Evolutionary conservation across 2,329 filamentous ascomycete species (phyloP).

Genomic region (Pseudogymnoascus sp.): DNA sequence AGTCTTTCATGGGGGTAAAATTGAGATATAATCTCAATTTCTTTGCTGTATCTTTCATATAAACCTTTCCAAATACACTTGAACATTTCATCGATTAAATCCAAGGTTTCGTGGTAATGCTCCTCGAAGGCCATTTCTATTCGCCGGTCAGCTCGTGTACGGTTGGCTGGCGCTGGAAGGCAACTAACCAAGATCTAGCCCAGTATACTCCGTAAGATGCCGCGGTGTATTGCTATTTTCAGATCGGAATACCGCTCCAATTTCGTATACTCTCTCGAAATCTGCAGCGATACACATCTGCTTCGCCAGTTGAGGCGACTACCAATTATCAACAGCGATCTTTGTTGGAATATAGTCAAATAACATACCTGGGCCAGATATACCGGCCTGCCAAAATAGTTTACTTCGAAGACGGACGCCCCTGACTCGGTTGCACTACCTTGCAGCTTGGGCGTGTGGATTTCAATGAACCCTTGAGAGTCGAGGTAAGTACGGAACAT

Average conservation of each 20-base stretch:
- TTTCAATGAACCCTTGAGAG: conserved; percentile 74
- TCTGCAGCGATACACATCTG: conserved; percentile 89
- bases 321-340: not conserved
- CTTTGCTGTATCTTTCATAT: conserved; percentile 58
- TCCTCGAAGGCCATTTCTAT: conserved; percentile 79
- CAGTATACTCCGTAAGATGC: conserved; percentile 90
- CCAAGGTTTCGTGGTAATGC: conserved; percentile 81
- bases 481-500: conserved; percentile 73
- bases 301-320: conserved; percentile 80
- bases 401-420: conserved; percentile 81
- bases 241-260: conserved; percentile 83
- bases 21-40: conserved; percentile 71
- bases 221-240: conserved; percentile 95
- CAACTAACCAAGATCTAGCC: conserved; percentile 56
- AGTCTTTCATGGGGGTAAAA: conserved; percentile 83
- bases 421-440: conserved; percentile 86
- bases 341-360: not conserved
- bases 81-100: conserved; percentile 69
- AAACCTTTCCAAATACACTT: conserved; percentile 70
- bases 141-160: not conserved
- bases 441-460: conserved; percentile 88
- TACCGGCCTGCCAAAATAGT: conserved; percentile 81
- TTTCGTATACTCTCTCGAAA: conserved; percentile 82
- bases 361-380: conserved; percentile 63
- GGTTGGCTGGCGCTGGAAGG: not conserved